Conservation (phyloP, 2,329 filamentous ascomycete species). For the Aspergillus persii region DNA sequence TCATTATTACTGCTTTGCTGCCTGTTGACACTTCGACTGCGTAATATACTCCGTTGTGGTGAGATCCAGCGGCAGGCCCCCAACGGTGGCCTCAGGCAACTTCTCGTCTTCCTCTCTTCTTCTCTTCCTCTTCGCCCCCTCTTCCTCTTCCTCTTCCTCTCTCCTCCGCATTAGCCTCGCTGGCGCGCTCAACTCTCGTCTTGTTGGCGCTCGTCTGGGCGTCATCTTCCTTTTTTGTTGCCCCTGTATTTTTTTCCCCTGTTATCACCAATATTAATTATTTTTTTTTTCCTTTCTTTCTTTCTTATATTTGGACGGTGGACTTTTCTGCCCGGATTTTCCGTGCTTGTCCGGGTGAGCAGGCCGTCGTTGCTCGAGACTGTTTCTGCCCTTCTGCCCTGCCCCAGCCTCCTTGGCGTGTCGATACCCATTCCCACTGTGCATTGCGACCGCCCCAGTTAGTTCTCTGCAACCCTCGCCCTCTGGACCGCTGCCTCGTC, state of each 20-base stretch:
- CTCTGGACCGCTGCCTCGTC: slow-evolving; percentile 14
- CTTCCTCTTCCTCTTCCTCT: slow-evolving; percentile 10
- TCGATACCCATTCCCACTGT: slow-evolving; percentile 23
- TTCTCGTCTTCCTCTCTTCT: slow-evolving; percentile 9
- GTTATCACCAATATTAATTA: not conserved
- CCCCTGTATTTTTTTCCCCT: not conserved
- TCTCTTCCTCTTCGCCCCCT: slow-evolving; percentile 7
- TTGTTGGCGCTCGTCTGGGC: slow-evolving; percentile 2
- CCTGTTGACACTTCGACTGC: no score
- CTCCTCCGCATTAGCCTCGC: slow-evolving; percentile 12
- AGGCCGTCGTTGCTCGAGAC: not conserved
- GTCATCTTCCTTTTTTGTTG: not conserved
- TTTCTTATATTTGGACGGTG: slow-evolving; percentile 6
- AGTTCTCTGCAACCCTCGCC: not conserved
- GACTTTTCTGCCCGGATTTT: slow-evolving; percentile 16
- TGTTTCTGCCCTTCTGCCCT: slow-evolving; percentile 3
- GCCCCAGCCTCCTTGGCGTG: slow-evolving; percentile 15
- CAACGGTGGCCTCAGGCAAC: not conserved
- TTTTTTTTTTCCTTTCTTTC: not conserved
- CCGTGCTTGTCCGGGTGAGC: slow-evolving; percentile 15
- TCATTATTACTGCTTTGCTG: no score
- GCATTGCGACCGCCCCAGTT: slow-evolving; percentile 2
- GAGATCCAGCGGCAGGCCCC: no score
- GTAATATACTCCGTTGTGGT: no score
- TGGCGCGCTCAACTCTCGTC: slow-evolving; percentile 3